Percentiles rank a stretch among this genome's conserved stretches.
Evolutionary conservation across 345 rosid species (phyloP).

Genomic region (Rubroshorea leprosula): DNA sequence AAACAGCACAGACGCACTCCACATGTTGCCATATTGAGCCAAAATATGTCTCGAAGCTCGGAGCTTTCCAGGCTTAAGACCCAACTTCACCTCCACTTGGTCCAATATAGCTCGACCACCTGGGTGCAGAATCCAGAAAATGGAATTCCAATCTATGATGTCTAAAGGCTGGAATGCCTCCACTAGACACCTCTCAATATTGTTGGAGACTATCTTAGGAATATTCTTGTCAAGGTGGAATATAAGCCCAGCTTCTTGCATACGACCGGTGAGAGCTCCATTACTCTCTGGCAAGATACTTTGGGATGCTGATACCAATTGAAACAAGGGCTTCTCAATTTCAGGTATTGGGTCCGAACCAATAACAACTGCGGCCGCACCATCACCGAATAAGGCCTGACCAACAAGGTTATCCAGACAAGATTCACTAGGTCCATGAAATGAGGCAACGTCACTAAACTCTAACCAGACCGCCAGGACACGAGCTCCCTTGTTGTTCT

Average conservation of each 20-base stretch:
- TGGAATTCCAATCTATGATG: conserved; percentile 48
- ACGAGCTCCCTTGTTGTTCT: conserved; percentile 38
- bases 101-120: conserved; percentile 52
- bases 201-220: background rate
- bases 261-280: conserved; percentile 34
- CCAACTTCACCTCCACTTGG: conserved; percentile 32
- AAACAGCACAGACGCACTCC: conserved; percentile 38
- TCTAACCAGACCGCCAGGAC: conserved; percentile 37
- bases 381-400: conserved; percentile 19
- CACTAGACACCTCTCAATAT: background rate
- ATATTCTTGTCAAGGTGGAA: background rate
- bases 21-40: conserved; percentile 41
- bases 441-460: conserved; percentile 24
- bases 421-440: conserved; percentile 33
- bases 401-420: conserved; percentile 32
- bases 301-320: conserved; percentile 28
- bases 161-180: conserved; percentile 42
- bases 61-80: conserved; percentile 32
- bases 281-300: conserved; percentile 31
- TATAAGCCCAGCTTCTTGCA: background rate
- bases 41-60: conserved; percentile 32
- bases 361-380: conserved; percentile 25
- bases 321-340: conserved; percentile 31
- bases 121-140: conserved; percentile 48
- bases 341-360: conserved; percentile 25